Conservation (phyloP, 2,329 filamentous ascomycete species). For the Neocatenulostroma microsporum region DNA sequence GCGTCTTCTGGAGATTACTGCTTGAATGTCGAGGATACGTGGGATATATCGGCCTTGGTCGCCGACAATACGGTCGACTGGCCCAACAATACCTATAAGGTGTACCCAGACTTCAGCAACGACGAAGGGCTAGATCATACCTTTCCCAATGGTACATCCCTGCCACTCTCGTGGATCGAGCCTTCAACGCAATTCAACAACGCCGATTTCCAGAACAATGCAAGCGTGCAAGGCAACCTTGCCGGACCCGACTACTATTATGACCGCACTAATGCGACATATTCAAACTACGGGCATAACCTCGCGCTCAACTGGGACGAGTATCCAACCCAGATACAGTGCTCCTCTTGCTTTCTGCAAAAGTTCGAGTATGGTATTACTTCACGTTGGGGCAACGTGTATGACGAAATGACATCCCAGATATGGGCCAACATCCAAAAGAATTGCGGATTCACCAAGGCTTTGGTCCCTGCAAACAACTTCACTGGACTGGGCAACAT, state of each 20-base stretch:
- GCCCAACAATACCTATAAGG: conserved; percentile 1
- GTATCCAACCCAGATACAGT: conserved; percentile 2
- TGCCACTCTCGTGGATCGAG: too few species aligned
- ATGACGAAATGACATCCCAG: conserved; percentile 2
- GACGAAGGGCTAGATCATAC: too few species aligned
- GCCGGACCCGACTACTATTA: too few species aligned
- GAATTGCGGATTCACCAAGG: background rate
- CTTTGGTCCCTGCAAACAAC: background rate
- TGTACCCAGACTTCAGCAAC: background rate
- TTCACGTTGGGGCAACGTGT: conserved; percentile 1
- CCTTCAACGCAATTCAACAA: too few species aligned
- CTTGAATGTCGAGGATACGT: background rate
- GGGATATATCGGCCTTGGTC: too few species aligned
- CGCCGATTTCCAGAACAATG: too few species aligned
- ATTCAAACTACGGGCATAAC: background rate
- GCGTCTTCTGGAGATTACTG: background rate
- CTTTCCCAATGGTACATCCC: too few species aligned
- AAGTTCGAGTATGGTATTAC: conserved; percentile 2
- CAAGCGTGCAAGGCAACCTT: too few species aligned
- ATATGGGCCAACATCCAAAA: too few species aligned
- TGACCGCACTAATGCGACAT: too few species aligned
- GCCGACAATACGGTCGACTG: background rate
- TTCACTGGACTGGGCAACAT: too few species aligned
- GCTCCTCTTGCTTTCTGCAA: conserved; percentile 2
- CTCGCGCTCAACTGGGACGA: conserved; percentile 1